A percentile compares a stretch with the other conserved stretches of the same genome.
Evolutionary conservation across 2,329 filamentous ascomycete genomes (phyloP).

Genomic region (Cladosporium phlei): DNA sequence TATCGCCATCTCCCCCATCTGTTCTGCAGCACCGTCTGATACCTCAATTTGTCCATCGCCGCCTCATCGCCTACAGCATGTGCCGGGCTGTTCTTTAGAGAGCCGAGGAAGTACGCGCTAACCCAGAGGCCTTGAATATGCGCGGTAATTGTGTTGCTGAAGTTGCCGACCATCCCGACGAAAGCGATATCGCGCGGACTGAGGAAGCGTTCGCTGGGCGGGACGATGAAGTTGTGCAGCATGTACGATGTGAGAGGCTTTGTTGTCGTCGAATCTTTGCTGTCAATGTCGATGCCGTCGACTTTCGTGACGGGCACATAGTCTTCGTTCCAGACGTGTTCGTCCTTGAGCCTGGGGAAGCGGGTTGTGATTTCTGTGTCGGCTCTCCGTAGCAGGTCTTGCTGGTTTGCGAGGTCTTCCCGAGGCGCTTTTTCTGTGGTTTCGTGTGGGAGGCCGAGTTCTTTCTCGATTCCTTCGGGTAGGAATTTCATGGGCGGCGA

Average conservation of each 20-base stretch:
- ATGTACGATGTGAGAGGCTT: conserved; percentile 25
- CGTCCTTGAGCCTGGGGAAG: conserved; percentile 51
- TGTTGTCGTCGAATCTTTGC: background rate
- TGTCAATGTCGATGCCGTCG: conserved; percentile 1
- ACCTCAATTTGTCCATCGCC: conserved; percentile 36
- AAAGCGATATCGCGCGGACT: conserved; percentile 37
- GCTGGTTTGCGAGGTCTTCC: conserved; percentile 10
- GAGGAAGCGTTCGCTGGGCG: conserved; percentile 28
- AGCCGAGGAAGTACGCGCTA: conserved; percentile 57
- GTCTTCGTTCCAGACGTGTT: conserved; percentile 34
- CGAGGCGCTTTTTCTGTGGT: conserved; percentile 27
- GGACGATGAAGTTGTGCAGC: conserved; percentile 43
- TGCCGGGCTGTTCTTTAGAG: conserved; percentile 35
- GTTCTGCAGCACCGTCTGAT: conserved; percentile 50
- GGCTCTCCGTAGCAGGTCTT: conserved; percentile 36
- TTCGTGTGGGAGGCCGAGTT: conserved; percentile 5
- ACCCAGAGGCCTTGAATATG: conserved; percentile 44
- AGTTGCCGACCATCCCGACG: conserved; percentile 35
- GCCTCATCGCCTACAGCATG: conserved; percentile 32
- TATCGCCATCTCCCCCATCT: conserved; percentile 68
- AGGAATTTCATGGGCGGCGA: conserved; percentile 47
- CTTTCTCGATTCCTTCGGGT: conserved; percentile 8
- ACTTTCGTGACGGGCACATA: conserved; percentile 17
- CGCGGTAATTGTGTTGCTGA: conserved; percentile 36
- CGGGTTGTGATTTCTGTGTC: conserved; percentile 49